Percentiles rank a stretch among this genome's conserved stretches.
Evolutionary conservation across 208 protist species (phyloP).

Genomic region (Acanthamoeba royreba): DNA sequence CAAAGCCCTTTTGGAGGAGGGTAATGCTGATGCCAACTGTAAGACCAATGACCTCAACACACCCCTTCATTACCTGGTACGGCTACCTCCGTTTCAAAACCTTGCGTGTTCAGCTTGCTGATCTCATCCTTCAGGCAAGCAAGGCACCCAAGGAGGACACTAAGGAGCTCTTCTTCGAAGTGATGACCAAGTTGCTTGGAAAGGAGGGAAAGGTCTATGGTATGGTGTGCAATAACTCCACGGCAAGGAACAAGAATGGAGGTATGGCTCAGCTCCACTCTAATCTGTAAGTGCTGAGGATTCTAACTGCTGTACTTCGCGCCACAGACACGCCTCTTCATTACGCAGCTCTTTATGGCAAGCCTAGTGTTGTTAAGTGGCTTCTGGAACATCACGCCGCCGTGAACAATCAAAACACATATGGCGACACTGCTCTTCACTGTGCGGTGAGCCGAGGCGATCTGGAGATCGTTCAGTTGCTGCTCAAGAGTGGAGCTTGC

Average conservation of each 20-base stretch:
- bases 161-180: background rate
- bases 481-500: background rate
- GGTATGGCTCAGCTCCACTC: background rate
- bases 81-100: background rate
- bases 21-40: background rate
- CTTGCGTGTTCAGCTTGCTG: no score
- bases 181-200: background rate
- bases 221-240: background rate
- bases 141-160: background rate
- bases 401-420: background rate
- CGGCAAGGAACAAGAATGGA: background rate
- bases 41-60: constrained; percentile 22
- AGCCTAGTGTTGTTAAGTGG: background rate
- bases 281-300: background rate
- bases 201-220: background rate
- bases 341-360: background rate
- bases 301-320: background rate
- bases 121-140: background rate
- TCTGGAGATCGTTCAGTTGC: background rate
- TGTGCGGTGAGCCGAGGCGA: background rate
- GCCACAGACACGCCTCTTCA: background rate
- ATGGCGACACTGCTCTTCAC: background rate
- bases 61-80: background rate
- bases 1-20: background rate
- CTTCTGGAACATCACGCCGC: background rate